These are phyloP conservation scores for Aspergillus chevalieri DNA, from an alignment of 2,329 filamentous ascomycete species.

Conservation along the genomic window DNA sequence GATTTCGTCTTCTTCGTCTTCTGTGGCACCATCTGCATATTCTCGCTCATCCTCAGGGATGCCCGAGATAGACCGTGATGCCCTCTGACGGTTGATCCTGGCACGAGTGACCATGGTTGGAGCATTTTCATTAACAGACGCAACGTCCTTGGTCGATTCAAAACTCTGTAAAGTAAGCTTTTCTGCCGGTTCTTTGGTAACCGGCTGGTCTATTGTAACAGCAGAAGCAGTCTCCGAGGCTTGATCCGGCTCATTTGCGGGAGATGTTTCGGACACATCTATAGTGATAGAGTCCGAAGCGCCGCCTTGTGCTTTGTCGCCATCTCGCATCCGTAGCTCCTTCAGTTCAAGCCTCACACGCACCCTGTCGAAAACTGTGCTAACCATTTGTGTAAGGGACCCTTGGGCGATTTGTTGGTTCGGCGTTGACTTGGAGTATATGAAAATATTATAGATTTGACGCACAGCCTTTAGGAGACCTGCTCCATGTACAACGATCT, in stretches of 20 bases:
- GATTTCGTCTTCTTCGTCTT: constrained; percentile 80
- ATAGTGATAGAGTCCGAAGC: constrained; percentile 33
- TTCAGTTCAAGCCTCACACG: constrained; percentile 81
- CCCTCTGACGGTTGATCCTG: constrained; percentile 39
- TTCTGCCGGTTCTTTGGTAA: constrained; percentile 49
- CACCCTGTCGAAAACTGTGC: constrained; percentile 93
- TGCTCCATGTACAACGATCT: constrained; percentile 95
- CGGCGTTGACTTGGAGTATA: constrained; percentile 84
- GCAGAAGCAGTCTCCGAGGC: constrained; percentile 35
- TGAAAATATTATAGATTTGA: constrained; percentile 98
- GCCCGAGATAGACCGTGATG: constrained; percentile 39
- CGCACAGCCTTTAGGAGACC: constrained; percentile 93
- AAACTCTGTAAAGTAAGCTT: constrained; percentile 65
- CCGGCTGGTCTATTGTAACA: constrained; percentile 34
- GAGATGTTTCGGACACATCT: constrained; percentile 33
- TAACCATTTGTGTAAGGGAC: constrained; percentile 96
- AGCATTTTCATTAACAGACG: constrained; percentile 59
- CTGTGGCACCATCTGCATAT: constrained; percentile 35
- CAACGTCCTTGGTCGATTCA: constrained; percentile 62
- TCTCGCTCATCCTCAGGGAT: constrained; percentile 32
- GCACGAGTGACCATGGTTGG: constrained; percentile 61
- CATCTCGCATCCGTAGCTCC: constrained; percentile 59
- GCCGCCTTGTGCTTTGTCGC: constrained; percentile 28
- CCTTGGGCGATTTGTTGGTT: constrained; percentile 98
- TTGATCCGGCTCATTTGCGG: constrained; percentile 45